These are phyloP conservation scores for Pelargonium cotyledonis DNA, from an alignment of 441 rosid genomes.

Conservation along the genomic window DNA sequence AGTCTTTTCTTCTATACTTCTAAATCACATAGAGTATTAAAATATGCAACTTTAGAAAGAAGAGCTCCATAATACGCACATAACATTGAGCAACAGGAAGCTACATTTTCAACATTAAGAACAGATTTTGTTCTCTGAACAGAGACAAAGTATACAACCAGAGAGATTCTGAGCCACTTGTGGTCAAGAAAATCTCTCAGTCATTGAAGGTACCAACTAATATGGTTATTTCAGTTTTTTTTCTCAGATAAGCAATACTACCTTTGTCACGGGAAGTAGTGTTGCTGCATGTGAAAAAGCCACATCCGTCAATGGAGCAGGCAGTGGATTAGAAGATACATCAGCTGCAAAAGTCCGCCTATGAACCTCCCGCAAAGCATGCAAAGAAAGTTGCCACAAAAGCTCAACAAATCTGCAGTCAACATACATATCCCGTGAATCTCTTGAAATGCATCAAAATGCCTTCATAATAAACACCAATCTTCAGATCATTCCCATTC, in stretches of 20 bases:
- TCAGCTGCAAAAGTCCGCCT: constrained; percentile 87
- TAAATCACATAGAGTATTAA: neutral
- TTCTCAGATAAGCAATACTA: constrained; percentile 19
- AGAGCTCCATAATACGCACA: too few species aligned
- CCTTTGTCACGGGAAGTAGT: constrained; percentile 94
- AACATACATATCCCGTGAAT: constrained; percentile 11
- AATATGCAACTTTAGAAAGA: too few species aligned
- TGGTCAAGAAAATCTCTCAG: too few species aligned
- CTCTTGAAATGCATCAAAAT: neutral
- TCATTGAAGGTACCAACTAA: neutral
- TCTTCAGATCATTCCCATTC: neutral
- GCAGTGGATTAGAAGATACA: constrained; percentile 79
- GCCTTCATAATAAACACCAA: neutral
- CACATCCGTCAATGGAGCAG: constrained; percentile 91
- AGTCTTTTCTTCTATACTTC: neutral
- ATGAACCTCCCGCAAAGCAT: constrained; percentile 95
- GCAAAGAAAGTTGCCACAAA: constrained; percentile 97
- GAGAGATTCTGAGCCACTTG: too few species aligned
- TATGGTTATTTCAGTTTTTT: neutral
- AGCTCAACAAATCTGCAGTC: constrained; percentile 94
- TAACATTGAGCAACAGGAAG: too few species aligned
- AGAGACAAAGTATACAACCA: too few species aligned
- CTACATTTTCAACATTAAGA: too few species aligned
- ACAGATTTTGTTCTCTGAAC: too few species aligned
- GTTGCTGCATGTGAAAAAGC: constrained; percentile 99